Conservation (phyloP, 139 green algal genomes). For the Chlorella ohadii region DNA sequence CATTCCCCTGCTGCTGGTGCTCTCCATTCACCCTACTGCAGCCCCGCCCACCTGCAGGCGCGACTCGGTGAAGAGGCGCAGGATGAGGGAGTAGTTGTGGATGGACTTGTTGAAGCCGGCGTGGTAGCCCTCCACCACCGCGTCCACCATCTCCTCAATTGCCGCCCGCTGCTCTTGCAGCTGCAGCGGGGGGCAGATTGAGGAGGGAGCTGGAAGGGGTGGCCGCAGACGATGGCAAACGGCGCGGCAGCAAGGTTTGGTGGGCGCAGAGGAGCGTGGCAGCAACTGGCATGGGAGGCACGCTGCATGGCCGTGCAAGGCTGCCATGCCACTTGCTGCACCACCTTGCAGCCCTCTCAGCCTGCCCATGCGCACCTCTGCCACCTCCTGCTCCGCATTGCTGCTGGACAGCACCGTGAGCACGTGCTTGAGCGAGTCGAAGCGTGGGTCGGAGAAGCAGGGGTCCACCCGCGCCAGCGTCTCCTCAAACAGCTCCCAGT, state of each 20-base stretch:
- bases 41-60: slow-evolving; percentile 62
- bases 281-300: neutral
- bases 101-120: slow-evolving; percentile 87
- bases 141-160: slow-evolving; percentile 71
- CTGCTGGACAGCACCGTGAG: slow-evolving; percentile 74
- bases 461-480: slow-evolving; percentile 55
- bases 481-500: slow-evolving; percentile 73
- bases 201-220: neutral
- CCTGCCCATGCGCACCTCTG: slow-evolving; percentile 51
- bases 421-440: slow-evolving; percentile 83
- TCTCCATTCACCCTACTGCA: neutral
- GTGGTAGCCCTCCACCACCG: slow-evolving; percentile 77
- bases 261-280: no score
- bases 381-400: slow-evolving; percentile 61
- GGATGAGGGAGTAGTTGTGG: slow-evolving; percentile 89
- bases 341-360: neutral
- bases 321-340: neutral
- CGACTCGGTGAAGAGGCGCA: slow-evolving; percentile 79
- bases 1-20: no score
- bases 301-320: neutral
- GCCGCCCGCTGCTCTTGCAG: slow-evolving; percentile 60
- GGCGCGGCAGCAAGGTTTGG: no score
- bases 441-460: slow-evolving; percentile 65
- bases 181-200: slow-evolving; percentile 40
- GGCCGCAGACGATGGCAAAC: neutral